Evolutionary conservation across 306 rosid genomes (phyloP), one percentile per base, ranked within the genome.

Genomic region (Lithocarpus polystachyus): DNA sequence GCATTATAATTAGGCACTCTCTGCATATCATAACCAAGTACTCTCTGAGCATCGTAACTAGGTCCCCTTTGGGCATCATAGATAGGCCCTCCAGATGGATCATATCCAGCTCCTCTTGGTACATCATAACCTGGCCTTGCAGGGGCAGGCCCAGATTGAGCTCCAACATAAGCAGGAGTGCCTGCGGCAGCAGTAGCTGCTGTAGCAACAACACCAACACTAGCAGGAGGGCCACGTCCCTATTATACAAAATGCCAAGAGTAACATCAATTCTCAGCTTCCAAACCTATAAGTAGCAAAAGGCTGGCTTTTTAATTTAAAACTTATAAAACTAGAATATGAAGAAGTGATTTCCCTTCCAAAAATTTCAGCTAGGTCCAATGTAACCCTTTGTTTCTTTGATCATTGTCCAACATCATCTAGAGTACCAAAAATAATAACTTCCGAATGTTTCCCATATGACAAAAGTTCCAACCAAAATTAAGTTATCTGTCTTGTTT

Each of bases 161-260:
- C 81, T 61, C 92, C 94, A 2, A 75, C 82, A 78, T 74, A 81
- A 48, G 90, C 59, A 76, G 87, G 73, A 71, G 90, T 77, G 15
- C 77, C 78, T 0, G 80, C 53, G 24, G 86, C 45, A 75, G 81
- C 84, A 67, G 74, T 61, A 6, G 77, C 77, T 23, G 60, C 56
- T 24, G 78, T 78, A 40, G 45, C 57, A 15, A 77, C 75, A 18
- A 69, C 83, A 26, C 75, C 77, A 52, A 76, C 71, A 28, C 75
- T 40, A 4, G 86, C 20, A 31, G 90, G 88, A 54, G 86, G 85
- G 55, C 79, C 89, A 24, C 88, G 91, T 84, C 92, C 99, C 98
- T 95, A 76, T 70, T 10, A 81, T 67, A 77, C 71, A 77, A 76
- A 69, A 73, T 81, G 57, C 10, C 31, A 8, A 55, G 61, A 19